phyloP scores from a whole-genome alignment of 306 rosid genomes.

The Pueraria montana region DNA sequence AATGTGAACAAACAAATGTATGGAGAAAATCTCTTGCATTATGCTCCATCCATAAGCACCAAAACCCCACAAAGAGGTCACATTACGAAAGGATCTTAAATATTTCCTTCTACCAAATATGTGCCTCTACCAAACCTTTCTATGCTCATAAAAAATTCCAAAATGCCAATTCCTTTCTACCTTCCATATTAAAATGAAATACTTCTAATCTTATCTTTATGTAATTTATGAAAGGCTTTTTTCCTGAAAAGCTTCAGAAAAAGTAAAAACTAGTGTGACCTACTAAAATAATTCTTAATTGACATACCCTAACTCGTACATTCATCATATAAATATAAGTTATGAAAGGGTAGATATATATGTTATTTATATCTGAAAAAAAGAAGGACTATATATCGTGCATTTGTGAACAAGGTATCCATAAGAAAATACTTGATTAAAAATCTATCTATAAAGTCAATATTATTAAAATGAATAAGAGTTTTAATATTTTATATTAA shows the following conservation, averaged over 20 bases:
- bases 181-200: background rate
- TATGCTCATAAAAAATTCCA: background rate
- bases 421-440: slow-evolving; percentile 37
- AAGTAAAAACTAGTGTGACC: background rate
- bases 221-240: slow-evolving; percentile 5
- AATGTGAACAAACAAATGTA: slow-evolving; percentile 11
- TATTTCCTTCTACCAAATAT: background rate
- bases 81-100: background rate
- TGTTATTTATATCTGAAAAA: background rate
- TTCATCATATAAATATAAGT: background rate
- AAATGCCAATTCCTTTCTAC: slow-evolving; percentile 14
- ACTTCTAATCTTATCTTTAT: background rate
- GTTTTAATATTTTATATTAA: background rate
- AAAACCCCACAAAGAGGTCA: background rate
- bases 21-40: background rate
- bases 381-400: background rate
- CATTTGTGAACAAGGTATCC: slow-evolving; percentile 5
- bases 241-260: background rate
- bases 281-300: background rate
- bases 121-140: background rate
- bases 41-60: background rate
- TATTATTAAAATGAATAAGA: slow-evolving; percentile 14
- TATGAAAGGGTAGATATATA: background rate
- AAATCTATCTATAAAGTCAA: slow-evolving; percentile 2
- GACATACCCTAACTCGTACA: background rate